These are phyloP conservation scores for Fusarium proliferatum DNA, from an alignment of 2,329 filamentous ascomycete genomes.

Conservation along the genomic window DNA sequence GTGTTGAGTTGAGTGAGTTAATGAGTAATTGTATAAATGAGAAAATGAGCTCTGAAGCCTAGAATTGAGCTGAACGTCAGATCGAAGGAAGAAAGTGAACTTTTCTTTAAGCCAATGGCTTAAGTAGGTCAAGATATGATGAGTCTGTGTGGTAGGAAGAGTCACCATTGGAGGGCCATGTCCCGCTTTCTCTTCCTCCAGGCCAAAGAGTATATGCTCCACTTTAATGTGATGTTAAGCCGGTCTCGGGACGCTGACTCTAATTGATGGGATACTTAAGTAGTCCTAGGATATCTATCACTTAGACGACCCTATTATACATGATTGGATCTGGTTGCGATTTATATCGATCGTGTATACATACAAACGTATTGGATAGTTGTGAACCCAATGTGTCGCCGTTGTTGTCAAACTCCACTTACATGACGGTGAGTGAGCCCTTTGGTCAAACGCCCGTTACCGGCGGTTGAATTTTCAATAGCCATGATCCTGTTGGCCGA, in stretches of 20 bases:
- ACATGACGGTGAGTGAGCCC: background rate
- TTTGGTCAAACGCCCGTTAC: constrained; percentile 2
- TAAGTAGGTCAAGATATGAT: constrained; percentile 20
- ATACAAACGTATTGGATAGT: background rate
- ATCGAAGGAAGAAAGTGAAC: constrained; percentile 12
- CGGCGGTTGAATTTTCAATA: constrained; percentile 38
- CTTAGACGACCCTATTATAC: background rate
- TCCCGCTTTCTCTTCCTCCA: constrained; percentile 9
- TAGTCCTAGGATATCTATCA: background rate
- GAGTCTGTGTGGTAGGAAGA: constrained; percentile 25
- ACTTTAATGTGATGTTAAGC: constrained; percentile 7
- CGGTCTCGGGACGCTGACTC: constrained; percentile 18
- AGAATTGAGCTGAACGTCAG: constrained; percentile 7
- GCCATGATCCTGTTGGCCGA: constrained; percentile 27
- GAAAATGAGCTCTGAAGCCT: background rate
- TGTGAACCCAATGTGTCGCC: too few relatives aligned
- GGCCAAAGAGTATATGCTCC: constrained; percentile 4
- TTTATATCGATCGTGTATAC: background rate
- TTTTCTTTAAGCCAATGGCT: constrained; percentile 23
- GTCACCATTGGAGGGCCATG: constrained; percentile 26
- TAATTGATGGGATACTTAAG: background rate
- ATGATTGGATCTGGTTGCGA: background rate
- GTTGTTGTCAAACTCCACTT: background rate
- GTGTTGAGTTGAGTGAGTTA: background rate
- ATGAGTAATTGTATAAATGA: background rate